These are phyloP conservation scores for Arthrinium puccinioides DNA, from an alignment of 2,329 filamentous ascomycete species.

Conservation along the genomic window DNA sequence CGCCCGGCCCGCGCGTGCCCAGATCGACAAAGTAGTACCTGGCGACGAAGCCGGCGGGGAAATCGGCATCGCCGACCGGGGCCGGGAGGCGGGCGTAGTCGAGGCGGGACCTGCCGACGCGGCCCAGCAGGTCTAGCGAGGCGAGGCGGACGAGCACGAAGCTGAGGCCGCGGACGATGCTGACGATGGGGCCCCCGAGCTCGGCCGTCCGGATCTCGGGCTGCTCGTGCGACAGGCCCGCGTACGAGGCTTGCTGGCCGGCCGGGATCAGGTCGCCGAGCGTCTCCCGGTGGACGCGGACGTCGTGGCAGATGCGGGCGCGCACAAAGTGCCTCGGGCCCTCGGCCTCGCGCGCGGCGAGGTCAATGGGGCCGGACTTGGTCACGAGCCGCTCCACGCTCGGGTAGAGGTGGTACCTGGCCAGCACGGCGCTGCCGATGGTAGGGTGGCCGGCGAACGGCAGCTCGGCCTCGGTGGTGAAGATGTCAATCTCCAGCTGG, in stretches of 20 bases:
- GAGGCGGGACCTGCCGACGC: constrained; percentile 24
- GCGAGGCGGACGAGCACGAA: constrained; percentile 61
- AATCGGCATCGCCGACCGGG: constrained; percentile 43
- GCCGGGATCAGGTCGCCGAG: constrained; percentile 24
- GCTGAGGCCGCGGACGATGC: constrained; percentile 67
- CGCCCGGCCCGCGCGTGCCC: constrained; percentile 14
- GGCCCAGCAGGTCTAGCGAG: constrained; percentile 48
- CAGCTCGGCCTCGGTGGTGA: constrained; percentile 46
- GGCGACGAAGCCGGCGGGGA: constrained; percentile 44
- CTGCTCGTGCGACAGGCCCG: constrained; percentile 13
- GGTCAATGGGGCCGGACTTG: constrained; percentile 46
- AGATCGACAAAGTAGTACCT: constrained; percentile 53
- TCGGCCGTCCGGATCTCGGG: constrained; percentile 16
- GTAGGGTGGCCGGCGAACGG: constrained; percentile 59
- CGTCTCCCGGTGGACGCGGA: constrained; percentile 48
- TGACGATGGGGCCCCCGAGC: constrained; percentile 40
- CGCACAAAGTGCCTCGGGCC: constrained; percentile 31
- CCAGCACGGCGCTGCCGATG: constrained; percentile 47
- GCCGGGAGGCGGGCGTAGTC: constrained; percentile 21
- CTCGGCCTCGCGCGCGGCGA: background rate
- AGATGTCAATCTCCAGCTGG: constrained; percentile 47
- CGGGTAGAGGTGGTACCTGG: constrained; percentile 26
- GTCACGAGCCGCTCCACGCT: constrained; percentile 39
- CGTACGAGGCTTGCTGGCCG: constrained; percentile 5
- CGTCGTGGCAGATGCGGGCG: constrained; percentile 60